These are phyloP conservation scores for Phytophthora pinifolia DNA, from an alignment of 352 stramenopile species.

Conservation along the genomic window DNA sequence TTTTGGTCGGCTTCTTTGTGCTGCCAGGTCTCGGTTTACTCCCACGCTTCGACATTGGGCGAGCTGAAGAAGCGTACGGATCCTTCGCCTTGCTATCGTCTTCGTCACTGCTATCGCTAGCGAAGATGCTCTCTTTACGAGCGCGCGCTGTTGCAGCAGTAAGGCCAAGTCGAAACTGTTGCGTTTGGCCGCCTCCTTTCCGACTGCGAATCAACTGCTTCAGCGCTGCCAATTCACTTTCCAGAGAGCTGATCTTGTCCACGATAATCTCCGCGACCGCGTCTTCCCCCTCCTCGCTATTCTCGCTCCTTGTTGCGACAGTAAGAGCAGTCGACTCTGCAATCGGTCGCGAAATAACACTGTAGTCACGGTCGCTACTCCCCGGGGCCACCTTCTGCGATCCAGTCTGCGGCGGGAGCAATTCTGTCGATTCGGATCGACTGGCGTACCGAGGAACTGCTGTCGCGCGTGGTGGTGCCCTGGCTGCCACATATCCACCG, in stretches of 20 bases:
- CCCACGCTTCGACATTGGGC: slow-evolving; percentile 1
- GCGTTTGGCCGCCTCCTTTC: slow-evolving; percentile 22
- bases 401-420: neutral
- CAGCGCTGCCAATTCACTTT: slow-evolving; percentile 60
- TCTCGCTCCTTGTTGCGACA: neutral
- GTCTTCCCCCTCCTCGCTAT: slow-evolving; percentile 28
- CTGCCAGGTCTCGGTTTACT: slow-evolving; percentile 21
- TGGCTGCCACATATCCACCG: slow-evolving; percentile 55
- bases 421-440: slow-evolving; percentile 14
- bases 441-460: slow-evolving; percentile 3
- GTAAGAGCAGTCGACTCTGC: neutral
- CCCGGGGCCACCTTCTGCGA: neutral
- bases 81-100: slow-evolving; percentile 25
- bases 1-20: slow-evolving; percentile 27
- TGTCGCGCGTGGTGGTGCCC: slow-evolving; percentile 5
- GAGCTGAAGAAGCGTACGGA: slow-evolving; percentile 13
- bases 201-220: slow-evolving; percentile 69
- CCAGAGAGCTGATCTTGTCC: slow-evolving; percentile 77
- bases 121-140: slow-evolving; percentile 78
- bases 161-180: slow-evolving; percentile 6
- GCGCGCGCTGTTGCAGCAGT: slow-evolving; percentile 10
- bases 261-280: slow-evolving; percentile 74
- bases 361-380: slow-evolving; percentile 8
- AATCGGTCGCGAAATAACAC: neutral
- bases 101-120: slow-evolving; percentile 57